These are phyloP conservation scores for Penicilliopsis zonata DNA, from an alignment of 495 filamentous ascomycete genomes.

Conservation along the genomic window DNA sequence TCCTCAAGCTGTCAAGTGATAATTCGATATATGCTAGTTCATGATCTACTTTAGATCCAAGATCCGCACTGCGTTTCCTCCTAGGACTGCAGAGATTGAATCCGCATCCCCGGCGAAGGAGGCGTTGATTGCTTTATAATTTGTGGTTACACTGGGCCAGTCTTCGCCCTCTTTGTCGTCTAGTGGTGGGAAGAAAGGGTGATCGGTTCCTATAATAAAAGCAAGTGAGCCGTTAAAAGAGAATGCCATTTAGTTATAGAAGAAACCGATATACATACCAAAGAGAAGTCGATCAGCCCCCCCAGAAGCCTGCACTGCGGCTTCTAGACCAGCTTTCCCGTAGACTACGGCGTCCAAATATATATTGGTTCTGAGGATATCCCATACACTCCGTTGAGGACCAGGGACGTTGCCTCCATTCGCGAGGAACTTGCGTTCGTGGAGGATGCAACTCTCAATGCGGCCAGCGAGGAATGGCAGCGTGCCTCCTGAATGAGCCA, in stretches of 20 bases:
- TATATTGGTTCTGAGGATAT: conserved; percentile 74
- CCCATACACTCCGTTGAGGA: conserved; percentile 51
- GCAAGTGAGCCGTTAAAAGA: too few relatives aligned
- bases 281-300: conserved; percentile 63
- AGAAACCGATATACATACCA: conserved; percentile 29
- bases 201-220: conserved; percentile 54
- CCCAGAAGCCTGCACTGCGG: conserved; percentile 44
- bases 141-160: conserved; percentile 78
- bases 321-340: conserved; percentile 57
- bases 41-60: conserved; percentile 36
- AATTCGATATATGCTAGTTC: not conserved
- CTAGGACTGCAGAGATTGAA: conserved; percentile 43
- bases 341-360: conserved; percentile 88
- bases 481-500: conserved; percentile 84
- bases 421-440: conserved; percentile 61
- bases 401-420: conserved; percentile 36
- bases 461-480: conserved; percentile 81
- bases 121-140: conserved; percentile 56
- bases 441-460: conserved; percentile 76
- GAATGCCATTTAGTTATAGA: not conserved
- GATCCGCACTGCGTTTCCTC: conserved; percentile 57
- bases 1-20: not conserved
- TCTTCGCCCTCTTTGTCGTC: conserved; percentile 40
- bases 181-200: conserved; percentile 89
- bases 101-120: conserved; percentile 42